These are phyloP conservation scores for Heracleum sosnowskyi DNA, from an alignment of 129 eudicot genomes.

Conservation along the genomic window DNA sequence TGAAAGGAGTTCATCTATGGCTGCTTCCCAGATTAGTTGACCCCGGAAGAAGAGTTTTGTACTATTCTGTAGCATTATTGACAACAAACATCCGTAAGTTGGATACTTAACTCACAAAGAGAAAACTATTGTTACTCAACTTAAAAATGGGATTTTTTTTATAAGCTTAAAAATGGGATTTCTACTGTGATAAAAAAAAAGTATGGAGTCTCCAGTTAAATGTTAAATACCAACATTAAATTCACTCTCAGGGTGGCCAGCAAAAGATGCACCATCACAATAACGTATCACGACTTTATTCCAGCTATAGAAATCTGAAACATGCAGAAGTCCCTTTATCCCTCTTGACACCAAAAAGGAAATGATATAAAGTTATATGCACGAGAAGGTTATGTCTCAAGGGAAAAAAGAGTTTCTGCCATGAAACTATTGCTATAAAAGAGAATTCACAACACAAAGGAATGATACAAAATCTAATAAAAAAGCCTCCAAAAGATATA, in stretches of 20 bases:
- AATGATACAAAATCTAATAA: background rate
- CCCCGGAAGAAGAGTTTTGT: conserved; percentile 78
- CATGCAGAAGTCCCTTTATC: conserved; percentile 4
- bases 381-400: background rate
- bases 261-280: conserved; percentile 81
- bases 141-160: background rate
- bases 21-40: conserved; percentile 76
- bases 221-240: conserved; percentile 32
- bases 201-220: conserved; percentile 6
- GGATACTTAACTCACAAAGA: background rate
- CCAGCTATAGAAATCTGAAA: conserved; percentile 83
- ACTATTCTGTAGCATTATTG: conserved; percentile 47
- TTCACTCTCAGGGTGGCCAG: conserved; percentile 70
- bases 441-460: background rate
- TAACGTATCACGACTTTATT: conserved; percentile 82
- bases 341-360: background rate
- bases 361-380: background rate
- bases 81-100: conserved; percentile 11
- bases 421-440: background rate
- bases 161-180: background rate
- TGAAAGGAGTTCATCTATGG: conserved; percentile 71
- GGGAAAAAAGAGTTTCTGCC: background rate
- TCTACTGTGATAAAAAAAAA: background rate
- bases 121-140: background rate
- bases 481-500: background rate